Base-by-base conservation (phyloP, 2,329 filamentous ascomycete genomes). In the Lojkania enalia region DNA sequence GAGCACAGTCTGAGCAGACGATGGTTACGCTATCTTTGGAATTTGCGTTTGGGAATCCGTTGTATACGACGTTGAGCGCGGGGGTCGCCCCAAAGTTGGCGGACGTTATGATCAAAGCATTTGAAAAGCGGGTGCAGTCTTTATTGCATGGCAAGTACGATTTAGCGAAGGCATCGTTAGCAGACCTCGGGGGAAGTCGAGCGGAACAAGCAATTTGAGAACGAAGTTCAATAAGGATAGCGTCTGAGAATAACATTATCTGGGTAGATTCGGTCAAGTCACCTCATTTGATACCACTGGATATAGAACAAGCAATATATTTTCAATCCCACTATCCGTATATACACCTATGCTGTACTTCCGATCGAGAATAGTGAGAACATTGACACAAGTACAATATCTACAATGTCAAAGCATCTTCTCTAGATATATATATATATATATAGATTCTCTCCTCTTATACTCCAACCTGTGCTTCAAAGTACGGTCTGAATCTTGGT, bases 61-160 rank as follows among this genome's bases (percentile, higher is more conserved):
- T 96, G 44, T 95, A 96, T 73, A 85, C 84, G 31, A 83, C 87
- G 15, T 76, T 96, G 64, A 94, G 91, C 66, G 80, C 84, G 27
- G 86, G 88, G 23, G 85, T 94, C 18, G 89, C 90, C 54, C 86
- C 89, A 21, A 90, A 88, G 71, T 84, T 96, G 52, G 92, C 90
- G 1, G 84, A 83, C 3, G 78, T 87, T 53, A 96, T 99, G 90
- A 87, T 97, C 54, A 85, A 88, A 68, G 92, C 94, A 1, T 99
- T 99, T 74, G 91, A 96, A 74, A 81, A 82, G 70, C 79, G 88
- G 62, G 90, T 94, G 4, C 76, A 75, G 63, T 74, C 80, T 59
- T 66, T 89, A 36, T 43, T 75, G 52, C 52, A 42, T 5, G 16
- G 14, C 16, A 36, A 19, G 33, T 5, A 5, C 9, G 33, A 36